Evolutionary conservation across 2,329 filamentous ascomycete species (phyloP), one percentile per base, ranked within the genome.

Genomic region (Cercospora zeae-maydis): DNA sequence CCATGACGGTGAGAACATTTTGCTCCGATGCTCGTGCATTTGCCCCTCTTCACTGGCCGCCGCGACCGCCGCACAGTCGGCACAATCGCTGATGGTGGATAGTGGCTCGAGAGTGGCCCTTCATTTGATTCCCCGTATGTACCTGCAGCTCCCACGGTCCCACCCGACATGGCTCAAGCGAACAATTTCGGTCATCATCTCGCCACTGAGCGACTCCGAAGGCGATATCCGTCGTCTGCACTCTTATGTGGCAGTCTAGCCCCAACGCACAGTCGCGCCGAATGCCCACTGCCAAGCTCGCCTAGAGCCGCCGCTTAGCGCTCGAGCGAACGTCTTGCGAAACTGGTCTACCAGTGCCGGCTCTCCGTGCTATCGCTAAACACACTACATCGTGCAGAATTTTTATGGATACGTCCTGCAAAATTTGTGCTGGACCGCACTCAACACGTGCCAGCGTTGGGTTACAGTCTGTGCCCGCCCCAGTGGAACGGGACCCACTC

Each of bases 391-490:
- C 19, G 42, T 37, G 56, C 56, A 37, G 56, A 49, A 54, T 63
- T 59, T n/a, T 42, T 53, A 54, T 52, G 61, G 49, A 55, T 47
- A 49, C 54, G 16, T n/a, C 24, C 39, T 31, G 54, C 45, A 37
- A 59, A 59, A 52, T 59, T 62, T 63, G 33, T 51, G 31, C 49
- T 61, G 42, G 52, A 58, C 52, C 56, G 45, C 62, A 60, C 62
- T 27, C 61, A 63, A 63, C 61, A 52, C 53, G 36, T 60, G 56
- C 27, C 51, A 45, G 57, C 57, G 57, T 60, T 63, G 62, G 53
- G 58, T 60, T 37, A 54, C 62, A 57, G 33, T 53, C 47, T 39
- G 19, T 31, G 21, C 33, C 37, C 59, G 45, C 16, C 14, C 55
- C 55, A 51, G 54, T 42, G 45, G 31, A 45, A 39, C 36, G 19